Evolutionary conservation across 345 rosid genomes (phyloP).

Genomic region (Populus pruinosa): DNA sequence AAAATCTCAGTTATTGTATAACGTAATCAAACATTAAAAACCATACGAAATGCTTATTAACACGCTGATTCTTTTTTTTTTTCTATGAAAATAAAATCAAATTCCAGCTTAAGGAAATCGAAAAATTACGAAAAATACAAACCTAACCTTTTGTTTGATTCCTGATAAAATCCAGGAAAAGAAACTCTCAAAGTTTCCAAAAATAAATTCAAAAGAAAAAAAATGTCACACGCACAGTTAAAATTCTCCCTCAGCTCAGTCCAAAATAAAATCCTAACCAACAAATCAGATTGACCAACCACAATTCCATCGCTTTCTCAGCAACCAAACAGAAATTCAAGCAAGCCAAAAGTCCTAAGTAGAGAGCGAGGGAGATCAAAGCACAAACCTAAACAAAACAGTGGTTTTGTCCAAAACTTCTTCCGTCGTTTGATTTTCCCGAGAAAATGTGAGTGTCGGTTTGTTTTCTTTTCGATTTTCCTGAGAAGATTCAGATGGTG

Average conservation of each 20-base stretch:
- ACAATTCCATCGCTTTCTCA: background rate
- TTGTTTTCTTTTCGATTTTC: background rate
- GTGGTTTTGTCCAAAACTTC: background rate
- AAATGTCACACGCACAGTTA: background rate
- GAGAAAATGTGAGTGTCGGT: background rate
- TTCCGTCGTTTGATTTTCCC: background rate
- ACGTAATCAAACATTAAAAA: background rate
- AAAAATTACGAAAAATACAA: background rate
- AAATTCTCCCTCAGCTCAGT: background rate
- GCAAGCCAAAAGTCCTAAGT: background rate
- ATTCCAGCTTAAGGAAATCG: background rate
- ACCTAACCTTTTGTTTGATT: background rate
- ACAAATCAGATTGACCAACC: background rate
- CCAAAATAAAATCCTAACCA: background rate
- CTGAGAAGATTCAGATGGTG: background rate
- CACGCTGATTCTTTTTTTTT: background rate
- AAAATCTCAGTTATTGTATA: background rate
- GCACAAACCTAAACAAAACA: constrained; percentile 22
- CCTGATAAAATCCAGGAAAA: background rate
- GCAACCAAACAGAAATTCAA: background rate
- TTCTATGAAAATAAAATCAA: background rate
- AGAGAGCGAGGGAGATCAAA: constrained; percentile 3
- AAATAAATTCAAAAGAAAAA: background rate
- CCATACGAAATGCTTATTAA: background rate
- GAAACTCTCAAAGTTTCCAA: background rate